A percentile compares a stretch with the other conserved stretches of the same genome.
phyloP scores from a whole-genome alignment of 2,329 filamentous ascomycete species.

The Fusarium sp. region DNA sequence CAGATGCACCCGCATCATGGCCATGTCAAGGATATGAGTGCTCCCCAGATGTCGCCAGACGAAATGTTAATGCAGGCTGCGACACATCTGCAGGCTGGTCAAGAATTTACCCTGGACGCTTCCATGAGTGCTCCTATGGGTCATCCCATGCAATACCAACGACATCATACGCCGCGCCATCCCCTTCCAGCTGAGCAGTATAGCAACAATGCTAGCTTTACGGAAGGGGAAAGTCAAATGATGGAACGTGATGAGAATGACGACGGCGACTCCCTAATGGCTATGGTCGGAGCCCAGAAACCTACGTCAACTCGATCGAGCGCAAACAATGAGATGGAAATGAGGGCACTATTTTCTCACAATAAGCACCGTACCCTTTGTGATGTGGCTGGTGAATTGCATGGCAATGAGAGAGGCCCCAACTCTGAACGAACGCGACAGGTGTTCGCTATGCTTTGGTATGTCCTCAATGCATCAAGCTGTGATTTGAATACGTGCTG shows the following conservation, averaged over 20 bases:
- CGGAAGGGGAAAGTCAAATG: conserved; percentile 70
- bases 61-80: conserved; percentile 69
- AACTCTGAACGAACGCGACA: conserved; percentile 87
- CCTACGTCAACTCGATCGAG: conserved; percentile 73
- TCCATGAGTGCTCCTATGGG: conserved; percentile 59
- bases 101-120: conserved; percentile 64
- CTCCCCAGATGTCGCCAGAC: conserved; percentile 66
- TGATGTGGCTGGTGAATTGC: conserved; percentile 80
- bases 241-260: conserved; percentile 70
- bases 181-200: conserved; percentile 68
- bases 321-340: conserved; percentile 84
- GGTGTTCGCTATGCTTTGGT: conserved; percentile 92
- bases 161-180: conserved; percentile 59
- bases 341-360: conserved; percentile 78
- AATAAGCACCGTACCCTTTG: conserved; percentile 76
- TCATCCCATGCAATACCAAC: conserved; percentile 59
- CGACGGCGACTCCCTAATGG: conserved; percentile 65
- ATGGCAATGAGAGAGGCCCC: conserved; percentile 82
- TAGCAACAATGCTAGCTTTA: conserved; percentile 65
- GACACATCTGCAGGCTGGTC: conserved; percentile 65
- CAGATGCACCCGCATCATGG: conserved; percentile 45
- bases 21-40: conserved; percentile 59
- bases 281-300: conserved; percentile 62
- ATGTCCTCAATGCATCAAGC: conserved; percentile 50
- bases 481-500: conserved; percentile 16